Evolutionary conservation across 768 basidiomycete genomes (phyloP), one percentile per base, ranked within the genome.

Genomic region (Termitomyces heimii): DNA sequence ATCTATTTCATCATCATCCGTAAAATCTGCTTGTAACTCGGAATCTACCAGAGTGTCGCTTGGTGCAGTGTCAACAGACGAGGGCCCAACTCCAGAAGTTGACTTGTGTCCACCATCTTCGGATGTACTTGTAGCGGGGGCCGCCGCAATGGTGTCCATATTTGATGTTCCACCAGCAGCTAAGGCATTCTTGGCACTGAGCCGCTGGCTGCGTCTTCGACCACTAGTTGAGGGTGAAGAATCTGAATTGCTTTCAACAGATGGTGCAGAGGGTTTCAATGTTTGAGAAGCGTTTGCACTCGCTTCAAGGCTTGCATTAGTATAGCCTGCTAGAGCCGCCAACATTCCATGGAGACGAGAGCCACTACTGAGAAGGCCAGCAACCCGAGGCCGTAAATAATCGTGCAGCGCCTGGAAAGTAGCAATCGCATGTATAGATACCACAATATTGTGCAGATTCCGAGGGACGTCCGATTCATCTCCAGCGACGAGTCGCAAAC

Each of bases 361-460:
- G 29, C 79, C 77, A 56, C 80, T 75, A 9, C 80, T 78, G 51
- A 88, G 68, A 24, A 89, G 68, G 0, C 92, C 91, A 6, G 92
- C 77, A 32, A 97, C 87, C 4, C 93, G 83, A 26, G 96, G 96
- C 1, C 94, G 88, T 13, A 98, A 82, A 69, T 98, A 99, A 69
- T 97, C 95, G 66, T 97, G 92, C 31, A 98, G 80, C 1, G 96
- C 94, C 69, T 97, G 94, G 81, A 98, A 94, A 1, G 94, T 98
- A 1, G 97, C 96, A 60, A 98, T 97, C 6, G 95, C 96, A 67
- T 98, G 96, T 59, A 98, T 98, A 7, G 95, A 98, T 22, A 98
- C 92, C 39, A 94, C 92, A 66, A 98, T 91, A 63, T 92, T 94
- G 65, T 89, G 89, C 34, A 92, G 75, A 66, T 82, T 88, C 54